A percentile compares a stretch with the other conserved stretches of the same genome.
Conservation (phyloP, 1,284 basidiomycete species). For the Puccinia polysora region DNA sequence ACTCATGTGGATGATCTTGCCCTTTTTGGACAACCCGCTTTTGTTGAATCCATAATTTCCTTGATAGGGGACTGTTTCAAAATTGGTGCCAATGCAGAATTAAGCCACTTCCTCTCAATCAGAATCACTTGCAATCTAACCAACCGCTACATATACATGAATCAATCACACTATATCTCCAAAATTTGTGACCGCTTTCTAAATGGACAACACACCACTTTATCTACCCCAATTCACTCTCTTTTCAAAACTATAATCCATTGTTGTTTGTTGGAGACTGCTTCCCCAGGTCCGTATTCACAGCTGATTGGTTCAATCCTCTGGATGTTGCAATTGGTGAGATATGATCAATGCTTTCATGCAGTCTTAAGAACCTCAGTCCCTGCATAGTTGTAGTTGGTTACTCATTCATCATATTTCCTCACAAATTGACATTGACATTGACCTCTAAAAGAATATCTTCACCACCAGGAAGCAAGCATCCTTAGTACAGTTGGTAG, state of each 20-base stretch:
- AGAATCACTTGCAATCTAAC: neutral
- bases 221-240: neutral
- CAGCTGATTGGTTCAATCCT: neutral
- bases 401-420: too few relatives aligned
- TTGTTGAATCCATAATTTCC: neutral
- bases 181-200: neutral
- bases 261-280: neutral
- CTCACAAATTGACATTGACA: too few relatives aligned
- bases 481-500: too few relatives aligned
- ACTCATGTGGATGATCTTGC: constrained; percentile 3
- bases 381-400: too few relatives aligned
- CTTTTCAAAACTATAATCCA: neutral
- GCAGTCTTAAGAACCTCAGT: too few relatives aligned
- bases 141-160: neutral
- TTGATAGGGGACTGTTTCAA: neutral
- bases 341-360: too few relatives aligned
- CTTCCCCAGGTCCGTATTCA: neutral
- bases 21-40: neutral
- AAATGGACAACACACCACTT: neutral
- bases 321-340: too few relatives aligned
- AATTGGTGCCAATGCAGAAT: neutral
- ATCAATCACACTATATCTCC: constrained; percentile 5
- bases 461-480: too few relatives aligned
- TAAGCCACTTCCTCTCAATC: constrained; percentile 16
- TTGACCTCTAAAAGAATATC: too few relatives aligned